Conservation (phyloP, 495 filamentous ascomycete genomes). For the Aspergillus coremiiformis region DNA sequence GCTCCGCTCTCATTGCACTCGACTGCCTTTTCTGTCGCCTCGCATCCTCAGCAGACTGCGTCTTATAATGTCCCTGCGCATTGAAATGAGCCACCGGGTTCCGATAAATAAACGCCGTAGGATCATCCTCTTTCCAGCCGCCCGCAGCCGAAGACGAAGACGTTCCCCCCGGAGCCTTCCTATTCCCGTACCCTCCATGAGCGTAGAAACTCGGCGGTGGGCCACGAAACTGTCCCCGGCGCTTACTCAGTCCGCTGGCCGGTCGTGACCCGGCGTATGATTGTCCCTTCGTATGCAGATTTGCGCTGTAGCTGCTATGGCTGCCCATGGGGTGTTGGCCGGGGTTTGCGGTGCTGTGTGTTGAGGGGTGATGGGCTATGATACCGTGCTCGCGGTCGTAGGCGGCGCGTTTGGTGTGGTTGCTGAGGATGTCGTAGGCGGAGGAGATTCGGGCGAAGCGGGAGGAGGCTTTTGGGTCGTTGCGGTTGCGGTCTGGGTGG, state of each 20-base stretch:
- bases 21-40: constrained; percentile 35
- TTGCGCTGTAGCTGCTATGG: constrained; percentile 24
- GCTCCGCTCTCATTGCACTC: constrained; percentile 15
- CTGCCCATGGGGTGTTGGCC: constrained; percentile 44
- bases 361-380: constrained; percentile 26
- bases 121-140: constrained; percentile 34
- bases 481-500: constrained; percentile 87
- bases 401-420: constrained; percentile 58
- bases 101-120: constrained; percentile 37
- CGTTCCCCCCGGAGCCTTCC: constrained; percentile 1
- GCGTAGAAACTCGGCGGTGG: constrained; percentile 86
- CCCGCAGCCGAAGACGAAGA: constrained; percentile 20
- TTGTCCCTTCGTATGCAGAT: constrained; percentile 35
- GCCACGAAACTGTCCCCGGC: constrained; percentile 67
- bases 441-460: constrained; percentile 82
- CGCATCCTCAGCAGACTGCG: constrained; percentile 55
- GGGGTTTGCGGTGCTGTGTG: constrained; percentile 20
- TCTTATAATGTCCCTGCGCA: constrained; percentile 59
- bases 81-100: constrained; percentile 58
- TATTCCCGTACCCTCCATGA: constrained; percentile 53
- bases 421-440: constrained; percentile 74
- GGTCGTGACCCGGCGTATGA: constrained; percentile 60
- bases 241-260: constrained; percentile 69
- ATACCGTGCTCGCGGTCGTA: constrained; percentile 69
- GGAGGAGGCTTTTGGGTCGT: constrained; percentile 59